Percentiles rank a stretch among this genome's conserved stretches.
These are phyloP conservation scores for Nematocida sp. DNA, from an alignment of 371 early-diverging fungal genomes.

Conservation along the genomic window DNA sequence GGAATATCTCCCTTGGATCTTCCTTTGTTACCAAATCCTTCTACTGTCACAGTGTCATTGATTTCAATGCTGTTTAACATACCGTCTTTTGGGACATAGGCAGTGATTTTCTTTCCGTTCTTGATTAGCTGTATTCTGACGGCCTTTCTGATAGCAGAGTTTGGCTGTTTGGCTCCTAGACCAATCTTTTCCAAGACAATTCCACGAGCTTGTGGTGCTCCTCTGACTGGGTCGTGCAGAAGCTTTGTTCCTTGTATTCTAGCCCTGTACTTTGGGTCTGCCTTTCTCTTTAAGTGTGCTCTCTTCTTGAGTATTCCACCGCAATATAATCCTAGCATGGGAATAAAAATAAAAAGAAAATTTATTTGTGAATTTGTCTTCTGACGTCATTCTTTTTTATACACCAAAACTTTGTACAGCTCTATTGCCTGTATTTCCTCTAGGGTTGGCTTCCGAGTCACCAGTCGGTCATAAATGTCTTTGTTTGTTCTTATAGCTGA, in stretches of 20 bases:
- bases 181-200: slow-evolving; percentile 94
- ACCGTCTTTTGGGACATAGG: slow-evolving; percentile 99
- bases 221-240: slow-evolving; percentile 84
- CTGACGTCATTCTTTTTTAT: slow-evolving; percentile 44
- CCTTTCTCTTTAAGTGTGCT: slow-evolving; percentile 93
- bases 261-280: slow-evolving; percentile 94
- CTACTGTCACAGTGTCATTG: slow-evolving; percentile 68
- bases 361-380: slow-evolving; percentile 16
- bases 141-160: slow-evolving; percentile 99
- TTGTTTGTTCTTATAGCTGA: slow-evolving; percentile 18
- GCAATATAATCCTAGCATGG: slow-evolving; percentile 78
- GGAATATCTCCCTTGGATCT: slow-evolving; percentile 96
- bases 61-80: slow-evolving; percentile 91
- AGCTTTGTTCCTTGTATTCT: slow-evolving; percentile 89
- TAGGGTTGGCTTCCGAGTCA: slow-evolving; percentile 3
- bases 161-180: slow-evolving; percentile 99
- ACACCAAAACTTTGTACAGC: slow-evolving; percentile 58
- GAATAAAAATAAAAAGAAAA: slow-evolving; percentile 61
- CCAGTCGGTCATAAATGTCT: slow-evolving; percentile 48
- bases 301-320: slow-evolving; percentile 90
- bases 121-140: slow-evolving; percentile 99
- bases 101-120: slow-evolving; percentile 99
- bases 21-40: slow-evolving; percentile 69
- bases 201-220: slow-evolving; percentile 98
- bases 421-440: slow-evolving; percentile 61